A percentile compares a stretch with the other conserved stretches of the same genome.
Evolutionary conservation across 2,329 filamentous ascomycete genomes (phyloP).

Genomic region (Trichoderma semiorbis): DNA sequence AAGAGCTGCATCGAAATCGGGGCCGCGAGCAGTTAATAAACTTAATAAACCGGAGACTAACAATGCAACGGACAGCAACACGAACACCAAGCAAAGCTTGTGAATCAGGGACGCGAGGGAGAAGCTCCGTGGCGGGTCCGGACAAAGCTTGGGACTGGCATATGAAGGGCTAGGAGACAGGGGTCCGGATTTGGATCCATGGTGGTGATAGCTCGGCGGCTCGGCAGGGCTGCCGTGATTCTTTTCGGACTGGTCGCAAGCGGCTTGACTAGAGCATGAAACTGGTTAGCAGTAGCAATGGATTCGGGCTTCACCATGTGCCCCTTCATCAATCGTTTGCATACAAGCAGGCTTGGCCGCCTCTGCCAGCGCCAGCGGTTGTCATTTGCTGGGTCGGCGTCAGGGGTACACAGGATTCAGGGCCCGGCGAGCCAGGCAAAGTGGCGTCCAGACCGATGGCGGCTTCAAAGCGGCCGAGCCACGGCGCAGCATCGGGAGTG

Average conservation of each 20-base stretch:
- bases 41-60: constrained; percentile 3
- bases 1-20: not conserved
- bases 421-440: constrained; percentile 5
- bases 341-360: constrained; percentile 4
- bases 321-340: constrained; percentile 7
- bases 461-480: constrained; percentile 13
- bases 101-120: constrained; percentile 19
- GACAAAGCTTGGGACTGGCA: constrained; percentile 2
- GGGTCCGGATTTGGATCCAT: constrained; percentile 11
- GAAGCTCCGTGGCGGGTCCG: constrained; percentile 6
- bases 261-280: not conserved
- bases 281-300: constrained; percentile 6
- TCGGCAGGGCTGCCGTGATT: constrained; percentile 7
- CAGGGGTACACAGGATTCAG: constrained; percentile 12
- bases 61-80: constrained; percentile 6
- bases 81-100: constrained; percentile 12
- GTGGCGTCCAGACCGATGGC: constrained; percentile 12
- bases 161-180: constrained; percentile 4
- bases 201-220: constrained; percentile 7
- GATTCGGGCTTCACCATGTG: constrained; percentile 4
- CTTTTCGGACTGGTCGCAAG: not conserved
- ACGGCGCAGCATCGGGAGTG: constrained; percentile 10
- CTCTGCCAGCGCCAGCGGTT: not conserved
- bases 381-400: constrained; percentile 4
- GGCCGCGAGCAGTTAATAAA: constrained; percentile 12